A percentile compares a stretch with the other conserved stretches of the same genome.
Evolutionary conservation across 805 yeast genomes (phyloP).

Genomic region (Pichia heedii): DNA sequence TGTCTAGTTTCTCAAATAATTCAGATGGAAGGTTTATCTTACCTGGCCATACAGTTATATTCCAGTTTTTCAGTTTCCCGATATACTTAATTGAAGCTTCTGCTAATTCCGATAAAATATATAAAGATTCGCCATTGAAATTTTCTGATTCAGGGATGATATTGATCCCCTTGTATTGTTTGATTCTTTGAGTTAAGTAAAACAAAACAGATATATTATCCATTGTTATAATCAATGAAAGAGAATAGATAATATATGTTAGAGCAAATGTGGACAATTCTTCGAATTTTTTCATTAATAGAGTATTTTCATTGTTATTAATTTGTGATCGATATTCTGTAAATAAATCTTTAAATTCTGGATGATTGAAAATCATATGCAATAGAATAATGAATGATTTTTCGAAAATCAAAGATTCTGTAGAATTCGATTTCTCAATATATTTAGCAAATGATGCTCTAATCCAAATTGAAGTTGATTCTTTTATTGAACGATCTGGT

Average conservation of each 20-base stretch:
- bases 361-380: constrained; percentile 67
- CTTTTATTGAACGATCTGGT: constrained; percentile 43
- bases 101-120: constrained; percentile 62
- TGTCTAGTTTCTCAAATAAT: constrained; percentile 39
- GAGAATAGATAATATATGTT: constrained; percentile 50
- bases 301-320: constrained; percentile 5
- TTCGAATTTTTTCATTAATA: not conserved
- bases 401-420: constrained; percentile 48
- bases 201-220: constrained; percentile 66
- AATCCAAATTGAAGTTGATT: constrained; percentile 60
- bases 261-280: constrained; percentile 40
- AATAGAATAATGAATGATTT: constrained; percentile 57
- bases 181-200: constrained; percentile 69
- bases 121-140: constrained; percentile 27
- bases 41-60: constrained; percentile 74
- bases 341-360: constrained; percentile 43
- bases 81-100: constrained; percentile 55
- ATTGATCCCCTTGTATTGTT: constrained; percentile 61
- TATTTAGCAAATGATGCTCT: constrained; percentile 42
- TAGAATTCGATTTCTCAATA: constrained; percentile 18
- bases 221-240: constrained; percentile 50
- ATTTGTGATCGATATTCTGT: constrained; percentile 6
- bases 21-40: constrained; percentile 64
- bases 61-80: constrained; percentile 56
- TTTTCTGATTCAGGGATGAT: constrained; percentile 27